Base-by-base conservation (phyloP, 1,284 basidiomycete species). In the Papiliotrema terrestris region DNA sequence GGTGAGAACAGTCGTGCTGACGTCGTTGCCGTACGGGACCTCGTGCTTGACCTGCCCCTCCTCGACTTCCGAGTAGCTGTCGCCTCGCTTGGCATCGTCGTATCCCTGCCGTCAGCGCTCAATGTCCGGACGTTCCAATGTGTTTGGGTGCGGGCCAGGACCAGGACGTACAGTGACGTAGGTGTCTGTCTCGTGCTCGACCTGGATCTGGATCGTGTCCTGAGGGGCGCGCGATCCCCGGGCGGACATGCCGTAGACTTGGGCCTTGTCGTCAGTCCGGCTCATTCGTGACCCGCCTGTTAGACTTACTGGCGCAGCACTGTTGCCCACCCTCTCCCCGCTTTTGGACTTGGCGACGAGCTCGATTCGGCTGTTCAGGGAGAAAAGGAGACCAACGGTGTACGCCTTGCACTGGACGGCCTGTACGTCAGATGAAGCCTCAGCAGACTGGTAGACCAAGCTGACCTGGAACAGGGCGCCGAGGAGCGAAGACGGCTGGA, bases 181-280 rank as follows among this genome's bases (percentile, higher is more conserved):
- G 5, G 61, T 65, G 41, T 61, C 61, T 2, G 63, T 61, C 51
- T 67, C 63, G 44, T 61, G 52, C 14, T 61, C 45, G 38, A 72
- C 64, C 19, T 60, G 56, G 39, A 70, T 58, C 25, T 60, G 51
- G 1, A 50, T 49, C 20, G 51, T 20, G 13, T 26, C 20, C 19
- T 25, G 13, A 38, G 41, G 2, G 47, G 45, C 15, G 38, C 51
- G 19, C 32, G 45, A 35, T 25, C 41, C 15, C 29, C 49, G 39
- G 11, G 53, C 23, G 8, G 52, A 32, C 56, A 60, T 58, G 25
- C 51, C 56, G 47, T 56, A 61, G 14, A 63, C 51, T 20, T 59
- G 58, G 14, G 56, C 25, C 14, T 26, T 26, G 8, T 32, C 6
- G 11, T 14, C 26, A 26, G 45, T n/a, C 8, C 26, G n/a, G n/a